phyloP scores from a whole-genome alignment of 2,329 filamentous ascomycete species.

The Cadophora gregata region DNA sequence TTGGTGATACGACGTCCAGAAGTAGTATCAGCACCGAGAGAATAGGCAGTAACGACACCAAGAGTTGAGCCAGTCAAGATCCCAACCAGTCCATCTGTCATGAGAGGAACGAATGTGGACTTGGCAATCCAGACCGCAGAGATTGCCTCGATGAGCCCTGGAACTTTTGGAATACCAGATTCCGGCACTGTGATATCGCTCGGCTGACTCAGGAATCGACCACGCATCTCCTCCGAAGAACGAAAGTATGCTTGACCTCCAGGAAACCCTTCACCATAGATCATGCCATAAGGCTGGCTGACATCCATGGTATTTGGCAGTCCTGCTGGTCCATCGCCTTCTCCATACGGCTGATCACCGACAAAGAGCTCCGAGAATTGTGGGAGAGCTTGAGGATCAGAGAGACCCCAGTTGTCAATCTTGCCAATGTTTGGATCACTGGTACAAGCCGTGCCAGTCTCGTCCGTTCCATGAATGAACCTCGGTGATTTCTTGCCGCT shows the following conservation, averaged over 20 bases:
- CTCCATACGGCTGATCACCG: constrained; percentile 75
- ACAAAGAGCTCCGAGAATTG: constrained; percentile 82
- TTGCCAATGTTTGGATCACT: constrained; percentile 82
- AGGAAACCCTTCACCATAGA: constrained; percentile 86
- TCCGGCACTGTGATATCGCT: constrained; percentile 65
- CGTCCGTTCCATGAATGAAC: constrained; percentile 83
- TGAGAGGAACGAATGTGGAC: constrained; percentile 70
- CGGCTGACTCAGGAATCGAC: constrained; percentile 73
- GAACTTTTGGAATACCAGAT: constrained; percentile 78
- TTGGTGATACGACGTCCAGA: constrained; percentile 68
- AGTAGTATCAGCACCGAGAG: constrained; percentile 63
- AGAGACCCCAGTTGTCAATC: constrained; percentile 81
- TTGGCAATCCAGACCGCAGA: constrained; percentile 92
- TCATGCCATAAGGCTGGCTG: constrained; percentile 81
- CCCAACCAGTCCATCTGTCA: constrained; percentile 79
- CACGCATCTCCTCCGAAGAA: constrained; percentile 73
- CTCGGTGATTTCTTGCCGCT: constrained; percentile 75
- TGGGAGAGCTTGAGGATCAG: constrained; percentile 74
- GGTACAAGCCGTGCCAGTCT: constrained; percentile 76
- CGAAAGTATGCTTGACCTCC: constrained; percentile 83
- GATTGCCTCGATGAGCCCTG: constrained; percentile 71
- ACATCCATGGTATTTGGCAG: constrained; percentile 89
- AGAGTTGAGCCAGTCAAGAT: constrained; percentile 84
- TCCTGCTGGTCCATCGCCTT: constrained; percentile 79
- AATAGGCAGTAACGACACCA: constrained; percentile 83